Percentiles rank a stretch among this genome's conserved stretches.
Evolutionary conservation across 2,329 filamentous ascomycete species (phyloP).

Genomic region (Diaporthe australafricana): DNA sequence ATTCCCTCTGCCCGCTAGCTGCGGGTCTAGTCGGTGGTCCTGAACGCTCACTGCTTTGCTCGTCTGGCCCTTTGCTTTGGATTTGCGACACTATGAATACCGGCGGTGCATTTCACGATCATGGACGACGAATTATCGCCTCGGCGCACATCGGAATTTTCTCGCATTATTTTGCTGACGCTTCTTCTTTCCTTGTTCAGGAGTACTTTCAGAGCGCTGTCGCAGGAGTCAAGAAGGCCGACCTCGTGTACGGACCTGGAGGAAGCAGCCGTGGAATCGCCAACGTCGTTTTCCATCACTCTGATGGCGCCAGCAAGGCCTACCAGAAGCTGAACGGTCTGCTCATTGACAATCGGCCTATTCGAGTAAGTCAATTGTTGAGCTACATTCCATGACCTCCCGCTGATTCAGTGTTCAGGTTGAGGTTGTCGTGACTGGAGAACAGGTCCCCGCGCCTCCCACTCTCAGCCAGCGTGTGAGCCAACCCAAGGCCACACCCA

Average conservation of each 20-base stretch:
- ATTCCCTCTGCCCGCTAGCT: constrained; percentile 40
- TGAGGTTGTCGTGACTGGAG: constrained; percentile 86
- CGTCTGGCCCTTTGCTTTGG: constrained; percentile 39
- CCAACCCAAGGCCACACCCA: constrained; percentile 79
- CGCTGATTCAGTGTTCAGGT: constrained; percentile 65
- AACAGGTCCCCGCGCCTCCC: constrained; percentile 74
- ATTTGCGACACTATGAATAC: constrained; percentile 34
- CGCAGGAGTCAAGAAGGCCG: constrained; percentile 90
- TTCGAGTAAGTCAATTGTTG: constrained; percentile 75
- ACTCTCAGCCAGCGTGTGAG: constrained; percentile 86
- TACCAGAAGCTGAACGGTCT: constrained; percentile 87
- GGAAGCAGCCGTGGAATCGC: constrained; percentile 93
- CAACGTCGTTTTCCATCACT: constrained; percentile 85
- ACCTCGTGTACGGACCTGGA: constrained; percentile 92
- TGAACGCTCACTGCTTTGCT: constrained; percentile 52
- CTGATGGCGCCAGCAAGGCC: constrained; percentile 86
- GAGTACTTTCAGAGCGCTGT: constrained; percentile 94
- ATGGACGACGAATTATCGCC: constrained; percentile 28
- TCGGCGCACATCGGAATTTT: constrained; percentile 46
- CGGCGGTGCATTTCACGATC: constrained; percentile 29
- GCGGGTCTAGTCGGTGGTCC: constrained; percentile 37
- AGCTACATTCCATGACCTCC: background rate
- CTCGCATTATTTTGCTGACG: constrained; percentile 76
- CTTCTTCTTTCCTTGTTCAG: constrained; percentile 73
- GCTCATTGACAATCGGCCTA: constrained; percentile 87